These are phyloP conservation scores for Syzygium oleosum DNA, from an alignment of 345 rosid genomes.

Conservation along the genomic window DNA sequence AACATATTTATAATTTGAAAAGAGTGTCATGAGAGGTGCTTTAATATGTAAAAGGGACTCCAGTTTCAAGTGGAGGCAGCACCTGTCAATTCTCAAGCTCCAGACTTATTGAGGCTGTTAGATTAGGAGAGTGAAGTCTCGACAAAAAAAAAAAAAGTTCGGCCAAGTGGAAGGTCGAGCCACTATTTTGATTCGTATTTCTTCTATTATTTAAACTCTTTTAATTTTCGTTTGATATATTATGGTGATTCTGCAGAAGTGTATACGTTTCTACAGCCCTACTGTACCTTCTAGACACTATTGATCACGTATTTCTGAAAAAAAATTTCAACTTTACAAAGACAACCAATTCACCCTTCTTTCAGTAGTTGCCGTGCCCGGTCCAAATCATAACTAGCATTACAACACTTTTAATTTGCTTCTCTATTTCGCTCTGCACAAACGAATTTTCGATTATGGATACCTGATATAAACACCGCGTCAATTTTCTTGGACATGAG, in stretches of 20 bases:
- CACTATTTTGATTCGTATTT: accelerated
- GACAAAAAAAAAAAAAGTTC: not conserved
- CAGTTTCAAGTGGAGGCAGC: not conserved
- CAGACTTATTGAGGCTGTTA: not conserved
- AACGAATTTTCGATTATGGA: not conserved
- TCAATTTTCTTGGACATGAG: not conserved
- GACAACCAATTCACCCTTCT: not conserved
- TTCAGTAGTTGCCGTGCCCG: not conserved
- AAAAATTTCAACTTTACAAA: not conserved
- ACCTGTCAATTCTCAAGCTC: not conserved
- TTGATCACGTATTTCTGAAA: not conserved
- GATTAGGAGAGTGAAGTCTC: not conserved
- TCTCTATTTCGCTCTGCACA: not conserved
- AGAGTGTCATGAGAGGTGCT: not conserved
- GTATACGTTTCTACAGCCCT: not conserved
- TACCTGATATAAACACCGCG: not conserved
- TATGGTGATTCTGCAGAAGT: not conserved
- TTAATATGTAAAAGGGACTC: not conserved
- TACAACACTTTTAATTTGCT: not conserved
- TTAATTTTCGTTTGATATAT: not conserved
- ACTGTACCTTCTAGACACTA: not conserved
- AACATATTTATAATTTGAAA: no score
- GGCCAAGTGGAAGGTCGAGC: not conserved
- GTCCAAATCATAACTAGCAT: not conserved
- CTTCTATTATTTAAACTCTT: not conserved